Base-by-base conservation (phyloP, 768 basidiomycete species). In the Porpolomopsis calyptriformis region DNA sequence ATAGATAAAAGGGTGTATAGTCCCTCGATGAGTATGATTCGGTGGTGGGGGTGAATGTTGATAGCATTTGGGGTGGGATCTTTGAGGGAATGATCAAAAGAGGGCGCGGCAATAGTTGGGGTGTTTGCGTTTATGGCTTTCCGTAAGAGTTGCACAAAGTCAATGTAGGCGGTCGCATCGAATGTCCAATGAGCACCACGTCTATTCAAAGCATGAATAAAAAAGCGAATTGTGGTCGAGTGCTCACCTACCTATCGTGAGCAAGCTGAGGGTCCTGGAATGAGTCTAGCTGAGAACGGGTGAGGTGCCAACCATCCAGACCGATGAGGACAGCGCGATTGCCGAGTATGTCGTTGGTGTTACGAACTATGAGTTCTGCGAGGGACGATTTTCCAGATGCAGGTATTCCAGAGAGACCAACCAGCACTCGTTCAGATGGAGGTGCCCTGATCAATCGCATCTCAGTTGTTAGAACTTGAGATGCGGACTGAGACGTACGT, bases 161-260 rank as follows among this genome's bases (percentile, higher is more conserved):
- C 55, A 45, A 79, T 73, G 60, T 91, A 96, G 20, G 70, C 68
- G n/a, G 60, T 52, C 4, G 76, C 79, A 53, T 96, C 82, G 56
- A 97, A 97, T 1, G 92, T 96, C 85, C 90, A 94, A 53, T 91
- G 85, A 11, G 73, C 80, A 2, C 93, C 93, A 18, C 92, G 76
- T 38, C 88, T 51, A 3, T 4, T 11, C 10, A 33, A 19, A 16
- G 16, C 23, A 18, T 11, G 5, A 35, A 25, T 26, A 18, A 18
- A 63, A 48, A 76, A 74, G 49, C 76, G 74, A 0, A 82, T 81
- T 68, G 26, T 65, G 63, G 0, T 79, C 73, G 54, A 81, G 71
- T 14, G 65, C 63, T 53, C 66, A 16, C 78, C 68, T 16, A 45
- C 46, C 49, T 47, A 73, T 82, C 82, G 53, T 84, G 78, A 0